phyloP scores from a whole-genome alignment of 495 filamentous ascomycete genomes.

The Aspergillus incahuasiensis region DNA sequence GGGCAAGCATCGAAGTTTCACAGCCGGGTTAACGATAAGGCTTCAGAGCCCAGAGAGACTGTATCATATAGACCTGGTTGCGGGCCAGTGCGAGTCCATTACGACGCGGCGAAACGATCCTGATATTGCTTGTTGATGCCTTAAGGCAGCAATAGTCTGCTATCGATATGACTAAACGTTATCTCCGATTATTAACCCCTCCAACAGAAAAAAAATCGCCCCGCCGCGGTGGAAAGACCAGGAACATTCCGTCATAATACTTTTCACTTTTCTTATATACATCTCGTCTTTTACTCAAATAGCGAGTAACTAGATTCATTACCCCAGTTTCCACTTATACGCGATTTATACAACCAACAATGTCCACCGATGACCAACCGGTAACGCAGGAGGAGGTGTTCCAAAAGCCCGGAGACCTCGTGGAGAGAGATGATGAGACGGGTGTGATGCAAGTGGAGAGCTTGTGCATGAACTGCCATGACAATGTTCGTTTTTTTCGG shows the following conservation, averaged over 20 bases:
- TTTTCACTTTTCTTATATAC: conserved; percentile 15
- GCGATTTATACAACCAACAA: conserved; percentile 16
- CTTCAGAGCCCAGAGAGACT: neutral
- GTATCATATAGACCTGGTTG: neutral
- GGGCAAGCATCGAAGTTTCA: neutral
- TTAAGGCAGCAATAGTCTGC: neutral
- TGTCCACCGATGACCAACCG: conserved; percentile 29
- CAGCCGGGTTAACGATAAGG: conserved; percentile 1
- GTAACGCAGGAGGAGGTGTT: conserved; percentile 24
- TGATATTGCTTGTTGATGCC: neutral
- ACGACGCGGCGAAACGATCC: neutral
- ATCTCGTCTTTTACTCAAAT: conserved; percentile 7
- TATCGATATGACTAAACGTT: conserved; percentile 17
- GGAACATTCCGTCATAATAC: conserved; percentile 36
- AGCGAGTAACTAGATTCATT: neutral
- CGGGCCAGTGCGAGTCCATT: neutral
- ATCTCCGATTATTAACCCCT: conserved; percentile 15
- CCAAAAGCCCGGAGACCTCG: conserved; percentile 40
- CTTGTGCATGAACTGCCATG: conserved; percentile 81
- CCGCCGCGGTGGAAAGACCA: conserved; percentile 35
- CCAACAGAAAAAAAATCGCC: conserved; percentile 26
- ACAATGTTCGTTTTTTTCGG: conserved; percentile 67
- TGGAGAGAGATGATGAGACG: conserved; percentile 42
- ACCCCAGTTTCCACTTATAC: neutral
- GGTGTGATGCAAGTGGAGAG: conserved; percentile 53